These are phyloP conservation scores for Penicillium expansum DNA, from an alignment of 2,329 filamentous ascomycete species.

Conservation along the genomic window DNA sequence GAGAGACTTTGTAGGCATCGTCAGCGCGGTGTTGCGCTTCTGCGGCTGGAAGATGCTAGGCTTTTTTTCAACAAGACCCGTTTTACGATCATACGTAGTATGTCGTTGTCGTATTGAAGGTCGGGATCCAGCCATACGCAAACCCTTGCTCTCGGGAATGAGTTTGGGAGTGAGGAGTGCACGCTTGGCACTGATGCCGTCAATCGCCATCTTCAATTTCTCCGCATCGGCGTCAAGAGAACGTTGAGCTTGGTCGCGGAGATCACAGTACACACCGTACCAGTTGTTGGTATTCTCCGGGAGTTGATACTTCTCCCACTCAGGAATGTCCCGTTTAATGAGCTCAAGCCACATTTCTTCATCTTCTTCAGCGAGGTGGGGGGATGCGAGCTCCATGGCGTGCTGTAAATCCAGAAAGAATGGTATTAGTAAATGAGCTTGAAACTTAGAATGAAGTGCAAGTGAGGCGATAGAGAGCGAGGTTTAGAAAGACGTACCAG, in stretches of 20 bases:
- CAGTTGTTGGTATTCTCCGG: constrained; percentile 68
- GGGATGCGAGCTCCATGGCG: constrained; percentile 69
- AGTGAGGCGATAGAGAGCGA: not conserved
- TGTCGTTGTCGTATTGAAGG: constrained; percentile 33
- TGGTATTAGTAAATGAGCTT: constrained; percentile 2
- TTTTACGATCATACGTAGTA: constrained; percentile 32
- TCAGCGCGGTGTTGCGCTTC: constrained; percentile 37
- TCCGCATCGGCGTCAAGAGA: constrained; percentile 59
- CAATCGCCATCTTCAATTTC: constrained; percentile 57
- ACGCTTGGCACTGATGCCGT: constrained; percentile 58
- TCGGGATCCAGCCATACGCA: constrained; percentile 30
- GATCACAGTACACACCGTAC: constrained; percentile 73
- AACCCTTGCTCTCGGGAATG: constrained; percentile 36
- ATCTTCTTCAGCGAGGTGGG: constrained; percentile 69
- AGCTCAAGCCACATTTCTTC: constrained; percentile 74
- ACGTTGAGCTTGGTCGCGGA: constrained; percentile 59
- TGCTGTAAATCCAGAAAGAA: constrained; percentile 31
- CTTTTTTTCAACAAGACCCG: constrained; percentile 37
- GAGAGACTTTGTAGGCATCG: constrained; percentile 43
- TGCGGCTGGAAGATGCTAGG: constrained; percentile 34
- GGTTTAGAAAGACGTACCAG: constrained; percentile 51
- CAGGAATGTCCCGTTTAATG: constrained; percentile 73
- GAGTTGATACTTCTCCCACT: constrained; percentile 63
- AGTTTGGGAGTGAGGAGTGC: constrained; percentile 58
- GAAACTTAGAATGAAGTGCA: not conserved